Percentiles rank a stretch among this genome's conserved stretches.
Conservation (phyloP, 495 filamentous ascomycete species). For the Daldinia caldariorum region DNA sequence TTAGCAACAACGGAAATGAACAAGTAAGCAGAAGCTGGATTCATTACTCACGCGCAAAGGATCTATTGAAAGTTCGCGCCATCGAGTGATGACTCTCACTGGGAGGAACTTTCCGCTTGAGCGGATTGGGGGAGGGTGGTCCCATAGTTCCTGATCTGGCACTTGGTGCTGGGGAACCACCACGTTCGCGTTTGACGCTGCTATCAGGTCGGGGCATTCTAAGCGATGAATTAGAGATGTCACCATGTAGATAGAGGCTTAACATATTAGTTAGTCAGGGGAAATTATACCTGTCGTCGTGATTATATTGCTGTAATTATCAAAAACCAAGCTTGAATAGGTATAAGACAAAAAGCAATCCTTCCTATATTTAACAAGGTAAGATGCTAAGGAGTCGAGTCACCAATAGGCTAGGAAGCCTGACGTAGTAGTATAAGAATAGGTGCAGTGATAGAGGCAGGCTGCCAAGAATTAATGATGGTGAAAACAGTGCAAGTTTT, state of each 20-base stretch:
- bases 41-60: slow-evolving; percentile 45
- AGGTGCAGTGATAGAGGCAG: not conserved
- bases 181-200: slow-evolving; percentile 26
- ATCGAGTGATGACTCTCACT: slow-evolving; percentile 27
- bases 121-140: slow-evolving; percentile 33
- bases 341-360: not conserved
- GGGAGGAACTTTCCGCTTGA: slow-evolving; percentile 23
- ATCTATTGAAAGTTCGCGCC: slow-evolving; percentile 35
- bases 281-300: not conserved
- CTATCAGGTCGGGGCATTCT: slow-evolving; percentile 8
- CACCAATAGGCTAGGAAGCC: not conserved
- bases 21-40: not conserved
- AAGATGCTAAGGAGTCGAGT: not conserved
- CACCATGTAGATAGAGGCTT: not conserved
- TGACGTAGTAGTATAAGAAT: not conserved
- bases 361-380: not conserved
- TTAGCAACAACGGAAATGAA: slow-evolving; percentile 5
- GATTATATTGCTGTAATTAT: not conserved
- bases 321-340: not conserved
- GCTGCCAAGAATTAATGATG: not conserved
- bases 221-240: not conserved
- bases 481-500: not conserved
- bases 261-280: not conserved
- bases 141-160: slow-evolving; percentile 37
- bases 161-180: slow-evolving; percentile 24